Conservation (phyloP, 257 asterid genomes). For the Asclepias syriaca region DNA sequence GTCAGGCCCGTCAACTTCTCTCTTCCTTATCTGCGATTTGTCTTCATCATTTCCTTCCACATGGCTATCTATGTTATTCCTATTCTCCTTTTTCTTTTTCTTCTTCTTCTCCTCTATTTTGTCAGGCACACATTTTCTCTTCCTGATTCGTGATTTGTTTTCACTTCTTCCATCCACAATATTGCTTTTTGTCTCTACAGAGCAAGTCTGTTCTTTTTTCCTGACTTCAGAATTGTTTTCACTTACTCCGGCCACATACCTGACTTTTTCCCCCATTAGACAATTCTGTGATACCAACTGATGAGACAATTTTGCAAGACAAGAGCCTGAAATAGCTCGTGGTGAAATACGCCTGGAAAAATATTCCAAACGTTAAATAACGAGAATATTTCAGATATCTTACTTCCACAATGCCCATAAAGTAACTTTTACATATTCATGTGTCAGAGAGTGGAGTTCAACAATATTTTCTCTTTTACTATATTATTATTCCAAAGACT, state of each 20-base stretch:
- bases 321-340: slow-evolving; percentile 32
- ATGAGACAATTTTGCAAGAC: slow-evolving; percentile 30
- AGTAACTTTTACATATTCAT: slow-evolving; percentile 5
- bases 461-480: neutral
- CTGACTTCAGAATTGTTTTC: slow-evolving; percentile 1
- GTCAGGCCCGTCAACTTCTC: no score
- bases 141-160: neutral
- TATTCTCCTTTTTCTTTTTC: neutral
- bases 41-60: no score
- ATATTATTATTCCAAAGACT: neutral
- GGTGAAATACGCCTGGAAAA: slow-evolving; percentile 34
- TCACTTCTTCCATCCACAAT: neutral
- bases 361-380: slow-evolving; percentile 4
- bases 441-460: neutral
- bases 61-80: no score
- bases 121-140: neutral
- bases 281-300: slow-evolving; percentile 23
- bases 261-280: slow-evolving; percentile 4
- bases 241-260: neutral
- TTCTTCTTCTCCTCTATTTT: neutral
- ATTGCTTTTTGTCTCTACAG: neutral
- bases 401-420: neutral
- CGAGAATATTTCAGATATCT: neutral
- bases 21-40: no score
- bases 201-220: slow-evolving; percentile 6